Percentiles rank a stretch among this genome's conserved stretches.
phyloP scores from a whole-genome alignment of 2,329 filamentous ascomycete genomes.

The Fusarium austroafricanum region DNA sequence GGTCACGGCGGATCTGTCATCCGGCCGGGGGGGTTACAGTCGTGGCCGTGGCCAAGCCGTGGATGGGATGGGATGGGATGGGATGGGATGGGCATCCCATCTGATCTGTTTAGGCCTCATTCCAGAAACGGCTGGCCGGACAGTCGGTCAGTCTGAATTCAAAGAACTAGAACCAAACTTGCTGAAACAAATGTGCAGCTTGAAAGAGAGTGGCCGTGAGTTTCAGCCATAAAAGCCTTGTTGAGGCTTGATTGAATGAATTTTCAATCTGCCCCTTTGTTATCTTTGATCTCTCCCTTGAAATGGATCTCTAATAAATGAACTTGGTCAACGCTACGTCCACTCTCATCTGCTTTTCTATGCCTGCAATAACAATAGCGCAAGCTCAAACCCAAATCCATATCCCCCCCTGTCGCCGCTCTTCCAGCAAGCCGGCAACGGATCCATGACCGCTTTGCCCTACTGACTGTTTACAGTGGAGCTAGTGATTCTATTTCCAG shows the following conservation, averaged over 20 bases:
- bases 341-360: conserved; percentile 40
- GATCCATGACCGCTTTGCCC: conserved; percentile 41
- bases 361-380: conserved; percentile 46
- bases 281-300: conserved; percentile 20
- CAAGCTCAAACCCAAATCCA: conserved; percentile 33
- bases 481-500: conserved; percentile 41
- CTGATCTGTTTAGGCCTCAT: conserved; percentile 33
- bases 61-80: conserved; percentile 29
- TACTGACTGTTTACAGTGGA: conserved; percentile 38
- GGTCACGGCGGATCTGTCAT: conserved; percentile 45
- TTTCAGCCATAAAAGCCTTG: conserved; percentile 13
- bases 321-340: conserved; percentile 39
- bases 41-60: conserved; percentile 29
- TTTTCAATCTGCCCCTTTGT: conserved; percentile 21
- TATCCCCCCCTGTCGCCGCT: conserved; percentile 29
- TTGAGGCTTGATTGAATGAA: background rate
- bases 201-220: conserved; percentile 7
- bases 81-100: conserved; percentile 29
- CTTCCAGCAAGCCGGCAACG: conserved; percentile 45
- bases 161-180: conserved; percentile 16
- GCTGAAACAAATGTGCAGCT: conserved; percentile 21
- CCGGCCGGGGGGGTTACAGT: conserved; percentile 34
- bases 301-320: conserved; percentile 35
- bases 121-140: conserved; percentile 31
- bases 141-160: conserved; percentile 11